phyloP scores from a whole-genome alignment of 805 yeast genomes.

The Starmerella geochares region DNA sequence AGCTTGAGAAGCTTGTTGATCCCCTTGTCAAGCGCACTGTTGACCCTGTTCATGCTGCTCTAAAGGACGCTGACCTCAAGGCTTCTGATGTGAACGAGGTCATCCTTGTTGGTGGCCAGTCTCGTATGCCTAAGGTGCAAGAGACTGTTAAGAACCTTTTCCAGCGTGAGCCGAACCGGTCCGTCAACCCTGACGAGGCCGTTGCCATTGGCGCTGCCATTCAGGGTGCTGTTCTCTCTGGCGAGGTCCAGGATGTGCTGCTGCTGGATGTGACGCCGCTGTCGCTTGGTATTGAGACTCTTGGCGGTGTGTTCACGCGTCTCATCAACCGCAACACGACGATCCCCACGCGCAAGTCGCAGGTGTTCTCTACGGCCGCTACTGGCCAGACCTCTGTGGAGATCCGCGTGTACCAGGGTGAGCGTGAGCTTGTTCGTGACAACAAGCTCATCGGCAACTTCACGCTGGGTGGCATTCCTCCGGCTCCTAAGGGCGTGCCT shows the following conservation, averaged over 20 bases:
- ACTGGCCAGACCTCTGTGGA: slow-evolving; percentile 94
- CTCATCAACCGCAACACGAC: slow-evolving; percentile 89
- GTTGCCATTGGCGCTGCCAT: slow-evolving; percentile 96
- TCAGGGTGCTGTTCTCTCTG: slow-evolving; percentile 93
- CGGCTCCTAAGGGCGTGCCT: slow-evolving; percentile 91
- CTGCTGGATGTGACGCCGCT: slow-evolving; percentile 82
- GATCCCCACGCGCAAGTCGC: slow-evolving; percentile 92
- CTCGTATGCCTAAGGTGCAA: slow-evolving; percentile 81
- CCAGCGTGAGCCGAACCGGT: slow-evolving; percentile 75
- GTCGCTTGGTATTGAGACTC: slow-evolving; percentile 91
- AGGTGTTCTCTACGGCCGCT: slow-evolving; percentile 91
- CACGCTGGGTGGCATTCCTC: slow-evolving; percentile 88
- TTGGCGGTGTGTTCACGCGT: slow-evolving; percentile 95
- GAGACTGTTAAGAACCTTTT: slow-evolving; percentile 67
- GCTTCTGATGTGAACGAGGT: slow-evolving; percentile 65
- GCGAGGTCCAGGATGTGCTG: slow-evolving; percentile 87
- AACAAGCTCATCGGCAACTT: slow-evolving; percentile 96
- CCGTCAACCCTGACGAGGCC: slow-evolving; percentile 92
- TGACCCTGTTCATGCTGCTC: slow-evolving; percentile 69
- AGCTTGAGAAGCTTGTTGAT: slow-evolving; percentile 56
- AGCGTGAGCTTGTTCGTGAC: slow-evolving; percentile 95
- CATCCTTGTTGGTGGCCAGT: slow-evolving; percentile 83
- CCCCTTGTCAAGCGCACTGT: slow-evolving; percentile 62
- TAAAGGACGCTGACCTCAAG: slow-evolving; percentile 65
- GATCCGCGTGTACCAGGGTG: slow-evolving; percentile 98